Evolutionary conservation across 495 filamentous ascomycete species (phyloP), one percentile per base, ranked within the genome.

Genomic region (Aspergillus heteromorphus): DNA sequence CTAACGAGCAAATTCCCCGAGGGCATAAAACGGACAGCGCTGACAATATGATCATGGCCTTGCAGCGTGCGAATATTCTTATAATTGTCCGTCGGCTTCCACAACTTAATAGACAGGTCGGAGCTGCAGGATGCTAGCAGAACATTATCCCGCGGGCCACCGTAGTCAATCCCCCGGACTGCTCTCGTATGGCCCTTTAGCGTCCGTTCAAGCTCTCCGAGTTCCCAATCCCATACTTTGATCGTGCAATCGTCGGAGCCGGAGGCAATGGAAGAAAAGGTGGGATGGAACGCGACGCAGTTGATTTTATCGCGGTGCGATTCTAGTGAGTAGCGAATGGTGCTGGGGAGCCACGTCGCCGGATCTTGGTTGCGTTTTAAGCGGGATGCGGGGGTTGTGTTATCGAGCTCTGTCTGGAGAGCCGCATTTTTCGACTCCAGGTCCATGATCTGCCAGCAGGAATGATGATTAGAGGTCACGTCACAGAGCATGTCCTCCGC

Each of bases 221-320:
- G 73, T 60, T 98, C 93, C 89, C 91, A 97, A 63, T 97, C 93
- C 93, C 93, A 98, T 48, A 98, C 91, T 66, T 98, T 98, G 65
- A 97, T 81, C 19, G 90, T 96, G 18, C 83, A 85, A 67, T 97
- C 92, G 69, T 97, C 93, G 34, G 92, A 95, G 16, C 89, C 93
- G 0, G 91, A 93, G 13, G 93, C 93, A 10, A 98, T 76, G 1
- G 88, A 90, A 17, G 91, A 91, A 66, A 95, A 97, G 51, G 93
- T 76, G 0, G 93, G 92, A 67, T 98, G 93, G 70, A 98, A 98
- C 3, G 93, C 93, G 48, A 97, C 83, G 60, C 87, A 92, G 30
- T 86, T 96, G 40, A 98, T 79, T 17, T 88, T 83, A 16, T 79
- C 72, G 53, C 92, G 83, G 66, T 98, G 93, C 5, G 88, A 92